Evolutionary conservation across 345 rosid species (phyloP).

Genomic region (Dipteronia sinensis): DNA sequence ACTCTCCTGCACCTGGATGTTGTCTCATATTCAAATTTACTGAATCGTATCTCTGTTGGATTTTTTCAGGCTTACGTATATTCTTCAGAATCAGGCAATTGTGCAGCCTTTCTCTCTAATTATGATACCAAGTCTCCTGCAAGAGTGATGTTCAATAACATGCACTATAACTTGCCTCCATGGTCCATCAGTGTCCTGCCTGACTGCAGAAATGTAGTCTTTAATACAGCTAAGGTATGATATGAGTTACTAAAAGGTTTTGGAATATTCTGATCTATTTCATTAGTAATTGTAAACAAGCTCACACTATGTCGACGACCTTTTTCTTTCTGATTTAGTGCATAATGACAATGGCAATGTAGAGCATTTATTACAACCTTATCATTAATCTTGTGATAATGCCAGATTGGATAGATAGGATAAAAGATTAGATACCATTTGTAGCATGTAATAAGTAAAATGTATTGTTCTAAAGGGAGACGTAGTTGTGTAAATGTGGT

Average conservation of each 20-base stretch:
- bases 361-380: too few relatives aligned
- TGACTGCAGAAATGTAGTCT: slow-evolving; percentile 94
- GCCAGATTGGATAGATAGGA: too few relatives aligned
- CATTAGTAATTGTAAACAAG: not conserved
- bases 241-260: slow-evolving; percentile 22
- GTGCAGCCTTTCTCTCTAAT: slow-evolving; percentile 96
- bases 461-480: too few relatives aligned
- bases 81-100: slow-evolving; percentile 75
- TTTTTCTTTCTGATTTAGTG: not conserved
- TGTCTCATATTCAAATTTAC: slow-evolving; percentile 12
- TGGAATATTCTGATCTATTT: not conserved
- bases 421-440: too few relatives aligned
- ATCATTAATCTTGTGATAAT: too few relatives aligned
- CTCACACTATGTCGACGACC: not conserved
- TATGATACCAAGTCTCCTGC: slow-evolving; percentile 83
- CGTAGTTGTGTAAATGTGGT: not conserved
- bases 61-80: slow-evolving; percentile 74
- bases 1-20: slow-evolving; percentile 8
- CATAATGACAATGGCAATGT: too few relatives aligned
- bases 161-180: slow-evolving; percentile 97
- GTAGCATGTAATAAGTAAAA: too few relatives aligned
- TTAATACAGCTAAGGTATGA: slow-evolving; percentile 93
- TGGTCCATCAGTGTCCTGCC: slow-evolving; percentile 99
- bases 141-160: slow-evolving; percentile 85
- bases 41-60: slow-evolving; percentile 21